Percentiles rank a stretch among this genome's conserved stretches.
phyloP scores from a whole-genome alignment of 2,329 filamentous ascomycete genomes.

The Sclerotinia borealis region DNA sequence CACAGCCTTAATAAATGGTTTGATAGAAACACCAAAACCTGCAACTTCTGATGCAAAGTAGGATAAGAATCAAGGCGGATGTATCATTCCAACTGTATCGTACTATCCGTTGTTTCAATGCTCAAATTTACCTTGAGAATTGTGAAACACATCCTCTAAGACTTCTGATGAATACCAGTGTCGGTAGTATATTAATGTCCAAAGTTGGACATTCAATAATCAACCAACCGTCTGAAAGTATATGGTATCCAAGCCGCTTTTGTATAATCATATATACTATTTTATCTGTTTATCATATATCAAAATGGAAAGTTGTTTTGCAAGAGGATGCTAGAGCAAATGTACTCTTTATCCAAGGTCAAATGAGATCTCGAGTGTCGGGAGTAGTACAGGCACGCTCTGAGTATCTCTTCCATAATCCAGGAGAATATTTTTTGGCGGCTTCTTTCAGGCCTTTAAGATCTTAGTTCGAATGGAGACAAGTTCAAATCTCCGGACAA shows the following conservation, averaged over 20 bases:
- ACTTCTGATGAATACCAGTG: too few relatives aligned
- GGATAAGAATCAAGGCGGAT: not conserved
- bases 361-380: not conserved
- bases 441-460: too few relatives aligned
- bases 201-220: not conserved
- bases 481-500: too few relatives aligned
- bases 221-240: not conserved
- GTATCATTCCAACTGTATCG: not conserved
- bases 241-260: not conserved
- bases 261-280: not conserved
- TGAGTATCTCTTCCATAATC: too few relatives aligned
- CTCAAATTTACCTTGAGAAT: too few relatives aligned
- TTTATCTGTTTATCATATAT: not conserved
- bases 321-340: not conserved
- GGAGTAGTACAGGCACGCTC: too few relatives aligned
- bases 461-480: too few relatives aligned
- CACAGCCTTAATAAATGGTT: too few relatives aligned
- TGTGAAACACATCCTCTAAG: not conserved
- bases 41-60: not conserved
- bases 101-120: not conserved
- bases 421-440: too few relatives aligned
- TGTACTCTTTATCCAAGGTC: not conserved
- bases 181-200: not conserved
- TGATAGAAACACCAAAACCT: too few relatives aligned
- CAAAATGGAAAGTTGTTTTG: not conserved